A percentile compares a stretch with the other conserved stretches of the same genome.
Conservation (phyloP, 768 basidiomycete genomes). For the Calocybe cyanea region DNA sequence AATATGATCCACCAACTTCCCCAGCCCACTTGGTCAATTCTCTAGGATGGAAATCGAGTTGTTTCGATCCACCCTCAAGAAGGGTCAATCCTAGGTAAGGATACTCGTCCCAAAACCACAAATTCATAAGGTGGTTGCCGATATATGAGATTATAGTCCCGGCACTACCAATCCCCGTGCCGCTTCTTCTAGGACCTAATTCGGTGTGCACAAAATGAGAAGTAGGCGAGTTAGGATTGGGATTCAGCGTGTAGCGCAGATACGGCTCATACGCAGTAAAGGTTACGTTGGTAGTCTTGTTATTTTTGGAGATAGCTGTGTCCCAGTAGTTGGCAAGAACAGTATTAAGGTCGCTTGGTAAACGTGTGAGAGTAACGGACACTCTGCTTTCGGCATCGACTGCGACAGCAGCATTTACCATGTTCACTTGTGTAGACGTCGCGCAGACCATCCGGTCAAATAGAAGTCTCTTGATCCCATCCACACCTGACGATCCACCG, state of each 20-base stretch:
- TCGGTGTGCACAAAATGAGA: slow-evolving; percentile 11
- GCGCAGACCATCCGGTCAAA: slow-evolving; percentile 16
- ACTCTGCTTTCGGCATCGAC: not conserved
- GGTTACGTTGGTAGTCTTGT: too few relatives aligned
- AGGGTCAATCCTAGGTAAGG: not conserved
- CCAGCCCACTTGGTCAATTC: slow-evolving; percentile 11
- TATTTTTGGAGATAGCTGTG: not conserved
- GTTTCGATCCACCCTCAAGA: slow-evolving; percentile 2
- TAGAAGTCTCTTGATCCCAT: slow-evolving; percentile 1
- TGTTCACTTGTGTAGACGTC: slow-evolving; percentile 17
- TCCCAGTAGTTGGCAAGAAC: slow-evolving; percentile 9
- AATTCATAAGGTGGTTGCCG: not conserved
- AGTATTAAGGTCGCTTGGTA: slow-evolving; percentile 15
- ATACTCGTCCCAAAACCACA: not conserved
- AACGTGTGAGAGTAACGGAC: slow-evolving; percentile 11
- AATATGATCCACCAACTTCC: slow-evolving; percentile 15
- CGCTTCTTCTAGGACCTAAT: too few relatives aligned
- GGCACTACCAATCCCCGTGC: slow-evolving; percentile 6
- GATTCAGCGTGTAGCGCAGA: slow-evolving; percentile 13
- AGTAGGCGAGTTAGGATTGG: slow-evolving; percentile 2
- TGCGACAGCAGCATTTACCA: slow-evolving; percentile 14
- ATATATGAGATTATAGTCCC: slow-evolving; percentile 4
- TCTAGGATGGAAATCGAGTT: not conserved
- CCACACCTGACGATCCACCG: slow-evolving; percentile 5
- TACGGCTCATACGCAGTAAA: slow-evolving; percentile 4